Percentiles rank a stretch among this genome's conserved stretches.
phyloP scores from a whole-genome alignment of 2,329 filamentous ascomycete genomes.

The Albifimbria verrucaria region DNA sequence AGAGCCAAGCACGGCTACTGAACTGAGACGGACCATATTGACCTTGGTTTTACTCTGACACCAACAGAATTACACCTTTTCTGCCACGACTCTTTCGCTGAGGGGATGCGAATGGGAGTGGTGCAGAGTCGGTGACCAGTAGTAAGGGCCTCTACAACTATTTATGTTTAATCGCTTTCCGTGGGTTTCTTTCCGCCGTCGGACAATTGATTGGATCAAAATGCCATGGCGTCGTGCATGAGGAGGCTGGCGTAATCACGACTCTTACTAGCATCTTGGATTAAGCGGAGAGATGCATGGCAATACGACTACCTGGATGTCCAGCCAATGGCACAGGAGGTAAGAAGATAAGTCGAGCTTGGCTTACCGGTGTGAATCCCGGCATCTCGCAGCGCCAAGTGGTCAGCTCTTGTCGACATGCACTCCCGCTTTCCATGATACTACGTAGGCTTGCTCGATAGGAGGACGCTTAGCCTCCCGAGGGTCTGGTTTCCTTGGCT shows the following conservation, averaged over 20 bases:
- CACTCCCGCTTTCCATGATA: not conserved
- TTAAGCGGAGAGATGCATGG: not conserved
- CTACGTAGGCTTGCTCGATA: not conserved
- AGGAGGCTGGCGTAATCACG: no score
- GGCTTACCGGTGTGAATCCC: not conserved
- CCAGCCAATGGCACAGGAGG: not conserved
- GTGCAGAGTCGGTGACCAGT: not conserved
- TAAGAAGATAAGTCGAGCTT: not conserved
- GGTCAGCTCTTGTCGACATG: not conserved
- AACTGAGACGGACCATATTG: constrained; percentile 17
- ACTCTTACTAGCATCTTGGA: not conserved
- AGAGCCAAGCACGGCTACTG: constrained; percentile 13
- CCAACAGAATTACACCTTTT: not conserved
- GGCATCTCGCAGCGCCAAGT: not conserved
- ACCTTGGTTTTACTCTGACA: not conserved
- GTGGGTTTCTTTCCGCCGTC: not conserved
- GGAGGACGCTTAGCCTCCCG: not conserved
- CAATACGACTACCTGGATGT: not conserved
- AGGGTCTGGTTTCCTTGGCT: not conserved
- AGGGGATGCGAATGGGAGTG: not conserved
- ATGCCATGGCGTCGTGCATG: no score
- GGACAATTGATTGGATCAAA: no score
- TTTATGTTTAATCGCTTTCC: not conserved
- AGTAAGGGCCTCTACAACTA: not conserved
- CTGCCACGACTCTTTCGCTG: not conserved